phyloP scores from a whole-genome alignment of 2,329 filamentous ascomycete genomes.

The Aspergillus sp. region DNA sequence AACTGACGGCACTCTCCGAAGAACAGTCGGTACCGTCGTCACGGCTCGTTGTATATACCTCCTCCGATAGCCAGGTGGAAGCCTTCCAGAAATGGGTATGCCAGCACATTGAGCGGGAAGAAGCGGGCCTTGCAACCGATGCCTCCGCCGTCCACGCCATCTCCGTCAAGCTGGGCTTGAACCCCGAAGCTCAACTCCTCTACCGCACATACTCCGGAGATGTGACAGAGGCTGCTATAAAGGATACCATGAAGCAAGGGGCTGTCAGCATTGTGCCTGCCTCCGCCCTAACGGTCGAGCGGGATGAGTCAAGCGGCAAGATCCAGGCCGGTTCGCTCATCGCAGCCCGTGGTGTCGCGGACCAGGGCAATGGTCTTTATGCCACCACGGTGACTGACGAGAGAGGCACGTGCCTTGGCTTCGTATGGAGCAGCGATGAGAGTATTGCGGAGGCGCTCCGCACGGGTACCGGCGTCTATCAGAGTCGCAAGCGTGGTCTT shows the following conservation, averaged over 20 bases:
- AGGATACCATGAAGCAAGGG: constrained; percentile 51
- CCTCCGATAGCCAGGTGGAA: constrained; percentile 42
- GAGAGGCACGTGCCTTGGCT: constrained; percentile 77
- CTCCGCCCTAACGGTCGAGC: constrained; percentile 68
- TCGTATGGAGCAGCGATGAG: constrained; percentile 93
- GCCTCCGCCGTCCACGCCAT: constrained; percentile 44
- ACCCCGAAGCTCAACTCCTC: constrained; percentile 46
- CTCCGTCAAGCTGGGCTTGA: constrained; percentile 43
- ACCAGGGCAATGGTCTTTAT: constrained; percentile 80
- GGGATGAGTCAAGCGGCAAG: constrained; percentile 60
- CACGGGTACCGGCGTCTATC: constrained; percentile 85
- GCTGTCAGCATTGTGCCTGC: constrained; percentile 78
- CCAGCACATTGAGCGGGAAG: constrained; percentile 40
- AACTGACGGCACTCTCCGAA: constrained; percentile 62
- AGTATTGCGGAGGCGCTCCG: constrained; percentile 85
- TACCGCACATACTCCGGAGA: constrained; percentile 43
- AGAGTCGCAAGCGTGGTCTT: constrained; percentile 90
- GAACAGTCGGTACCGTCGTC: constrained; percentile 58
- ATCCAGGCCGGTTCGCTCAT: constrained; percentile 74
- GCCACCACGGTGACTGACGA: constrained; percentile 92
- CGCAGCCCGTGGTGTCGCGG: constrained; percentile 75
- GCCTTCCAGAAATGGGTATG: constrained; percentile 47
- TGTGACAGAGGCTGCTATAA: constrained; percentile 53
- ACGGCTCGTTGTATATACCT: constrained; percentile 61
- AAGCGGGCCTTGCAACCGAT: constrained; percentile 40